Evolutionary conservation across 1,284 basidiomycete species (phyloP).

Genomic region (Ganoderma meredithae): DNA sequence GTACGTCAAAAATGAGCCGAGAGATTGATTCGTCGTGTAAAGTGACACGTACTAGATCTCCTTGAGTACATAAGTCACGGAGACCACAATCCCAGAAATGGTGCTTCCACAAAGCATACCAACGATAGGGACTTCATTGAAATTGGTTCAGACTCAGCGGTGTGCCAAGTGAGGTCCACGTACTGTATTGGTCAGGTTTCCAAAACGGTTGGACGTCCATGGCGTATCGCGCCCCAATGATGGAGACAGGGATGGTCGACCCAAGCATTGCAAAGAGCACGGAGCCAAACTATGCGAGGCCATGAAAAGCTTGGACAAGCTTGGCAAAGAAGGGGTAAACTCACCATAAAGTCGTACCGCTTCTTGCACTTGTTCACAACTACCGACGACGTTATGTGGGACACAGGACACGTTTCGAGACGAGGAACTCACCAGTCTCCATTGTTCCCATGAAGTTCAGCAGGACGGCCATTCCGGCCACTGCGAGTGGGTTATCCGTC

Average conservation of each 20-base stretch:
- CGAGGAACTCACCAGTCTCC: conserved; percentile 58
- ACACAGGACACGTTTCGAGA: neutral
- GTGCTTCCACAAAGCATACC: conserved; percentile 90
- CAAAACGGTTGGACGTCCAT: conserved; percentile 83
- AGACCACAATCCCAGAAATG: conserved; percentile 77
- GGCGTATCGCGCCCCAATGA: conserved; percentile 79
- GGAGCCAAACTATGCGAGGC: conserved; percentile 65
- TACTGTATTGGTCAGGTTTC: conserved; percentile 83
- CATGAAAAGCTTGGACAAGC: conserved; percentile 11
- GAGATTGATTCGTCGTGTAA: neutral
- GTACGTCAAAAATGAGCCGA: neutral
- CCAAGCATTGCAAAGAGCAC: conserved; percentile 74
- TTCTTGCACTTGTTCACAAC: conserved; percentile 79
- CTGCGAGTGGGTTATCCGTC: conserved; percentile 75
- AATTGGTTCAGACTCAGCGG: neutral
- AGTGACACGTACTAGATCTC: conserved; percentile 63
- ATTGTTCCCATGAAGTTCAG: conserved; percentile 78
- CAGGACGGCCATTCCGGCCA: conserved; percentile 74
- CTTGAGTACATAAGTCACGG: conserved; percentile 68
- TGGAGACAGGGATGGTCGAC: conserved; percentile 82
- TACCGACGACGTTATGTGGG: conserved; percentile 23
- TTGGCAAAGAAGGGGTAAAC: conserved; percentile 23
- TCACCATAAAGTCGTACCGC: conserved; percentile 78
- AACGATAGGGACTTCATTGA: conserved; percentile 73
- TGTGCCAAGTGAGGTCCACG: conserved; percentile 25